A percentile compares a stretch with the other conserved stretches of the same genome.
These are phyloP conservation scores for Thelonectria rubi DNA, from an alignment of 2,329 filamentous ascomycete genomes.

Conservation along the genomic window DNA sequence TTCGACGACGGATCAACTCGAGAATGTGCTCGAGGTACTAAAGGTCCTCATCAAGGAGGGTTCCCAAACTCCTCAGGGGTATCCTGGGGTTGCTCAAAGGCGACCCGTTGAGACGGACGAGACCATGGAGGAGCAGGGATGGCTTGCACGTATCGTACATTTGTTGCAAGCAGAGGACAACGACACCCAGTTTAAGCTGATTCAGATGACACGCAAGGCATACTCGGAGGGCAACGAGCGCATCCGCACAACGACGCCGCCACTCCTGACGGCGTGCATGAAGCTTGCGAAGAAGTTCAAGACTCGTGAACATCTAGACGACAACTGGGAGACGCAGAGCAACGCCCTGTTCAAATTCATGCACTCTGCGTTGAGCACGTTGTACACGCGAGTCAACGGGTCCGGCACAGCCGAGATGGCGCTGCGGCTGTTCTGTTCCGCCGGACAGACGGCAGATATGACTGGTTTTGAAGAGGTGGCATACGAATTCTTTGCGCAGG, in stretches of 20 bases:
- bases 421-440: conserved; percentile 88
- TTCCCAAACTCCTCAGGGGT: conserved; percentile 82
- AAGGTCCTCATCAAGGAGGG: conserved; percentile 95
- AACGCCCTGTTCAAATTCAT: conserved; percentile 95
- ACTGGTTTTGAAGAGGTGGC: conserved; percentile 93
- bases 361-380: conserved; percentile 84
- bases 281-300: conserved; percentile 92
- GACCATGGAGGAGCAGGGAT: conserved; percentile 97
- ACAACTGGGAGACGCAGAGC: conserved; percentile 69
- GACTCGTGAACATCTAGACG: conserved; percentile 82
- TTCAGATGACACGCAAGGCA: conserved; percentile 87
- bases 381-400: conserved; percentile 85
- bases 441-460: conserved; percentile 91
- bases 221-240: conserved; percentile 93
- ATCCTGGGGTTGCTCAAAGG: conserved; percentile 81
- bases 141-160: conserved; percentile 92
- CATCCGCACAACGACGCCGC: conserved; percentile 94
- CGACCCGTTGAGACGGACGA: conserved; percentile 89
- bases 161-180: conserved; percentile 85
- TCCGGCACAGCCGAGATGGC: conserved; percentile 85
- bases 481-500: conserved; percentile 98
- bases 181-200: conserved; percentile 91
- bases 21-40: conserved; percentile 87
- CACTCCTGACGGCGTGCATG: conserved; percentile 87
- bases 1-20: conserved; percentile 78